A percentile compares a stretch with the other conserved stretches of the same genome.
Evolutionary conservation across 2,329 filamentous ascomycete species (phyloP).

Genomic region (Cephalotrichum gorgonifer): DNA sequence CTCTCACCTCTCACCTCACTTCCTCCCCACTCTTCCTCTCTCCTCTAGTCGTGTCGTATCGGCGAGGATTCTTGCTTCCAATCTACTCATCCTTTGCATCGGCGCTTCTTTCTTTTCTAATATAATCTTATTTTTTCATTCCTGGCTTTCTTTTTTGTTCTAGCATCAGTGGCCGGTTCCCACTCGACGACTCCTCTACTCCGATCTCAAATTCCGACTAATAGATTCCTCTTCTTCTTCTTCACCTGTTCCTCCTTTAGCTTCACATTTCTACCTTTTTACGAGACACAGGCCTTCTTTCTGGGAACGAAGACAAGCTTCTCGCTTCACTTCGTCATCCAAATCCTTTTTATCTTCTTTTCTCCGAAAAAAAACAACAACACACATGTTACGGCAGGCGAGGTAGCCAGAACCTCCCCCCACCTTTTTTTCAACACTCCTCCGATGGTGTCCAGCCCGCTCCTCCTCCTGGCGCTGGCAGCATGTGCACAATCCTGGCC

Average conservation of each 20-base stretch:
- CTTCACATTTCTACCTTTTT: too few species aligned
- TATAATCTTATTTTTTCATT: neutral
- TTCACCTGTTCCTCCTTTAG: too few species aligned
- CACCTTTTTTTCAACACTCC: neutral
- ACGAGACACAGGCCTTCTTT: too few species aligned
- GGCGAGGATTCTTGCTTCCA: neutral
- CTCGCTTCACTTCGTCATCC: neutral
- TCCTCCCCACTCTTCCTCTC: neutral
- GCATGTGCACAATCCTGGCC: constrained; percentile 3
- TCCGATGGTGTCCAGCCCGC: constrained; percentile 1
- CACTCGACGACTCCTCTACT: neutral
- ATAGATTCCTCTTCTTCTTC: too few species aligned
- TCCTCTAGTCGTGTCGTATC: neutral
- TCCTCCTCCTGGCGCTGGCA: constrained; percentile 3
- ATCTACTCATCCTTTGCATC: too few species aligned
- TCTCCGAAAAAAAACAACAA: neutral
- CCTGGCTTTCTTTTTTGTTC: neutral
- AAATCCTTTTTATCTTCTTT: too few species aligned
- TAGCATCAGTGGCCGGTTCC: neutral
- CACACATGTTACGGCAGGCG: constrained; percentile 2
- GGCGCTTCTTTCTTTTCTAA: neutral
- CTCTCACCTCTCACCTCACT: too few species aligned
- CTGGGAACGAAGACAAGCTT: too few species aligned
- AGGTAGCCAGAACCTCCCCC: constrained; percentile 4
- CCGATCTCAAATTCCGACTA: neutral